phyloP scores from a whole-genome alignment of 495 filamentous ascomycete genomes.

The Podospora didyma region DNA sequence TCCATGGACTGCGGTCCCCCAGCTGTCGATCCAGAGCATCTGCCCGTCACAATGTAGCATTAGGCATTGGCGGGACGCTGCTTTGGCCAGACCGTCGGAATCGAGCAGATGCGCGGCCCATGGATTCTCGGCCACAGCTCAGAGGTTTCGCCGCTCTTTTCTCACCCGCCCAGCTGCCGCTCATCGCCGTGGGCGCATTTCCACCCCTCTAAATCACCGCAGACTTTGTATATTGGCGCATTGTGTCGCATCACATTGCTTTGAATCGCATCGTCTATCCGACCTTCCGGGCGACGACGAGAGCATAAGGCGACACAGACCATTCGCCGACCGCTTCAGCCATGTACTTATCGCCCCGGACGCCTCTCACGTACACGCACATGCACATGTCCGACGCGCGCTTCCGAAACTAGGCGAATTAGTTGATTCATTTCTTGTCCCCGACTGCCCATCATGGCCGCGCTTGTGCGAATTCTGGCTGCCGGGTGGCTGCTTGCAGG shows the following conservation, averaged over 20 bases:
- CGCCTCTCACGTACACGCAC: background rate
- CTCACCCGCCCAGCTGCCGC: no score
- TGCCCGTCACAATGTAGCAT: no score
- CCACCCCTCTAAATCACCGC: background rate
- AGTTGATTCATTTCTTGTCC: background rate
- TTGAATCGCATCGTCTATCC: background rate
- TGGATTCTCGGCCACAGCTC: no score
- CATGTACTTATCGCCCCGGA: background rate
- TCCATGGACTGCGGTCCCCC: no score
- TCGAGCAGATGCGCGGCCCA: no score
- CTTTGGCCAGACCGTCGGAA: no score
- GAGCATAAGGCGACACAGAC: no score
- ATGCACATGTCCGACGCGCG: background rate
- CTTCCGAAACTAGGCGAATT: background rate
- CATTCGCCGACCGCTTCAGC: background rate
- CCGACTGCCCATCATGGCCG: background rate
- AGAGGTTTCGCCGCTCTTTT: no score
- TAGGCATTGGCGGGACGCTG: no score
- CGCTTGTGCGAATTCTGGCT: background rate
- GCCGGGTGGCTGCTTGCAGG: constrained; percentile 3
- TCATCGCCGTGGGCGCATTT: background rate
- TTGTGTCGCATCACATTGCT: background rate
- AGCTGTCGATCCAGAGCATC: no score
- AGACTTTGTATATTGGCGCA: background rate
- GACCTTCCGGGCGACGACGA: no score